These are phyloP conservation scores for Arthrobotrys iridis DNA, from an alignment of 2,329 filamentous ascomycete species.

Conservation along the genomic window DNA sequence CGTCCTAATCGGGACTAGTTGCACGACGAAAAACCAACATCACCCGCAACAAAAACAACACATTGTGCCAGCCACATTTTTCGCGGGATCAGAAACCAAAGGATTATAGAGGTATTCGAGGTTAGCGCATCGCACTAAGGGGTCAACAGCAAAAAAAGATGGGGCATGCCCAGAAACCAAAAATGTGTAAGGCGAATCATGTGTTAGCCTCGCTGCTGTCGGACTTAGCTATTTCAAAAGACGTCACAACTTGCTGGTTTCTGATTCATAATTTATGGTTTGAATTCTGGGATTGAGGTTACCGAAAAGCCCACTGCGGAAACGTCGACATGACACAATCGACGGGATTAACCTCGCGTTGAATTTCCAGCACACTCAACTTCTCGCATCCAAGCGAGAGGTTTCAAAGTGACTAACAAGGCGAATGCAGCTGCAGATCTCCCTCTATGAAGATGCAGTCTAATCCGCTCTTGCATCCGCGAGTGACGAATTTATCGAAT, in stretches of 20 bases:
- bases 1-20: conserved; percentile 14
- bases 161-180: conserved; percentile 3
- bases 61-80: conserved; percentile 49
- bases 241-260: not conserved
- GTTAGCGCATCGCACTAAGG: conserved; percentile 43
- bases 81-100: conserved; percentile 51
- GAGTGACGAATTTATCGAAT: conserved; percentile 1
- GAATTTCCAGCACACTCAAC: not conserved
- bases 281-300: too few species aligned
- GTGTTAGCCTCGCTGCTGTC: conserved; percentile 43
- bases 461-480: not conserved
- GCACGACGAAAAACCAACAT: conserved; percentile 19
- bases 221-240: conserved; percentile 20
- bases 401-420: conserved; percentile 39
- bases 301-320: not conserved
- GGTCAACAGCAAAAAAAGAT: conserved; percentile 1
- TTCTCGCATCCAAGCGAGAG: not conserved
- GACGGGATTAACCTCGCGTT: conserved; percentile 15
- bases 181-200: conserved; percentile 29
- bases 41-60: conserved; percentile 55
- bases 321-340: not conserved
- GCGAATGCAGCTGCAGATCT: conserved; percentile 41
- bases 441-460: conserved; percentile 19
- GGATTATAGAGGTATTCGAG: conserved; percentile 40
- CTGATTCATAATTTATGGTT: conserved; percentile 1